Base-by-base conservation (phyloP, 2,329 filamentous ascomycete genomes). In the Fusarium temperatum region DNA sequence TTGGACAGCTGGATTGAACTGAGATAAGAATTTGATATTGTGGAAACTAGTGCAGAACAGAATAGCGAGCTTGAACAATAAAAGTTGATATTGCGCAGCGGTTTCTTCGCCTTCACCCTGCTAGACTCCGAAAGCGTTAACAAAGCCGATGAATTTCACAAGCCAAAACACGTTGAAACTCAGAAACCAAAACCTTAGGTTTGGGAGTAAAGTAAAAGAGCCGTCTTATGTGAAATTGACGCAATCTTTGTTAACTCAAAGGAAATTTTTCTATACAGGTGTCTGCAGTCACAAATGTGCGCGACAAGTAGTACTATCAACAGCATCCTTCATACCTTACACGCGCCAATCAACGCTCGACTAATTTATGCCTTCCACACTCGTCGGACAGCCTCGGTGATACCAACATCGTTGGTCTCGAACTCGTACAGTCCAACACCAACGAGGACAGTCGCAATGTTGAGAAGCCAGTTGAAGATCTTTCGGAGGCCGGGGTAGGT, bases 341-440 rank as follows among this genome's bases (percentile, higher is more conserved):
- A 58, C 54, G 39, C 44, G 39, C 54, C 54, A 62, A 50, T 48
- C 26, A 58, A 39, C 38, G n/a, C 44, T 60, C 20, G 35, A 22
- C 18, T 38, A 28, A 17, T n/a, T 60, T 61, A 94, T 79, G 96
- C 96, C 80, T 89, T 94, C 96, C 96, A 99, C 72, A 98, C 87
- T 81, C 93, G 90, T 89, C 93, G 94, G 76, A 98, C 88, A 38
- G 92, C 92, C 88, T 97, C 96, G 14, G 95, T 98, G 68, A 99
- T 83, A 75, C 96, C 96, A 59, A 99, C 94, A 78, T 99, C 96
- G 81, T 98, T 98, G 38, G 96, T 99, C 91, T 99, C 96, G 80
- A 98, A 98, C 84, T 98, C 96, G 85, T 99, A 99, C 80, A 98
- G 88, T 66, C 95, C 95, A 75, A 98, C 88, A 57, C 93, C 95